Evolutionary conservation across 257 asterid genomes (phyloP).

Genomic region (Echium plantagineum): DNA sequence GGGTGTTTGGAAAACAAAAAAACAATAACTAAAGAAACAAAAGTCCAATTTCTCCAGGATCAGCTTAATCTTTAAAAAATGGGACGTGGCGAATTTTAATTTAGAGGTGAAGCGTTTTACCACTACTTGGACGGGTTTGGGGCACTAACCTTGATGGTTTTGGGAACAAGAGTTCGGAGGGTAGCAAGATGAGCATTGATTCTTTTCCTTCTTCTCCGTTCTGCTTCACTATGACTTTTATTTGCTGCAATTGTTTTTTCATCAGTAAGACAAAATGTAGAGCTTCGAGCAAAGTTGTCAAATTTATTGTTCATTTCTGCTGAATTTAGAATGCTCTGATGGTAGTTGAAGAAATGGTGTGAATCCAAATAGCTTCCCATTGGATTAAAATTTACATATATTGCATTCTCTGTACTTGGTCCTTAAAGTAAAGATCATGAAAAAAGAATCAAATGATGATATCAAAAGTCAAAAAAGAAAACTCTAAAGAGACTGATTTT

Average conservation of each 20-base stretch:
- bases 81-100: not conserved
- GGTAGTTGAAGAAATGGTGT: conserved; percentile 14
- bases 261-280: conserved; percentile 46
- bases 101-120: not conserved
- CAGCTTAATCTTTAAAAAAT: not conserved
- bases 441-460: not conserved
- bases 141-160: conserved; percentile 49
- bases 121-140: not conserved
- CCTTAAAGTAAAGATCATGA: not conserved
- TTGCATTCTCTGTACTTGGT: conserved; percentile 22
- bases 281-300: conserved; percentile 28
- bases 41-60: no score
- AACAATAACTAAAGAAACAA: no score
- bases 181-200: conserved; percentile 87
- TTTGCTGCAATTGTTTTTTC: conserved; percentile 67
- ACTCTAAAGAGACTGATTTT: not conserved
- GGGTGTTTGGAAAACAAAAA: not conserved
- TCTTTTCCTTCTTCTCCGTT: conserved; percentile 66
- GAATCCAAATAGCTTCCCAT: conserved; percentile 39
- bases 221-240: conserved; percentile 87
- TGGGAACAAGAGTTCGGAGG: conserved; percentile 74
- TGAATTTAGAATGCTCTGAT: conserved; percentile 23
- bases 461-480: not conserved
- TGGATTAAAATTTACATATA: conserved; percentile 38
- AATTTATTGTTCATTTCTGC: conserved; percentile 5